phyloP scores from a whole-genome alignment of 1,139 yeast genomes.

The Hyphopichia khmerensis region DNA sequence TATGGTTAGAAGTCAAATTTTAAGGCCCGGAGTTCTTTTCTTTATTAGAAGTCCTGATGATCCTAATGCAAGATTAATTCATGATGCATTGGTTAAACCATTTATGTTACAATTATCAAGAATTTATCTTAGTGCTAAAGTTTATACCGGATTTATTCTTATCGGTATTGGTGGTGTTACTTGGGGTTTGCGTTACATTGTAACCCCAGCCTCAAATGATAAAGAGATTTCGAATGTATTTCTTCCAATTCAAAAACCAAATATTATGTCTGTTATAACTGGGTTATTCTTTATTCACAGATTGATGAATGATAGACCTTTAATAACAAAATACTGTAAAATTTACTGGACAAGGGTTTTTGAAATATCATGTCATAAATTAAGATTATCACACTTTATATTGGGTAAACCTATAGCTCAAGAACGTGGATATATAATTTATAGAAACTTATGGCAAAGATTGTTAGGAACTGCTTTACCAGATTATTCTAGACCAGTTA shows the following conservation, averaged over 20 bases:
- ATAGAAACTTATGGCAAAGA: constrained; percentile 50
- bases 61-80: constrained; percentile 84
- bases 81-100: constrained; percentile 82
- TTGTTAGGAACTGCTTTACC: constrained; percentile 40
- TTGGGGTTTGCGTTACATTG: constrained; percentile 47
- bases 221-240: constrained; percentile 16
- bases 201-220: constrained; percentile 13
- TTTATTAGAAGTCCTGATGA: constrained; percentile 95
- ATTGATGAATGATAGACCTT: constrained; percentile 7
- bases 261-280: constrained; percentile 6
- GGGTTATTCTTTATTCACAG: constrained; percentile 5
- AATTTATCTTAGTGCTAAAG: constrained; percentile 70
- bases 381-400: constrained; percentile 78
- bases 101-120: constrained; percentile 70
- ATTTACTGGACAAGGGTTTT: constrained; percentile 67
- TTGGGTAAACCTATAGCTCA: constrained; percentile 64
- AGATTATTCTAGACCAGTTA: constrained; percentile 59
- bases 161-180: constrained; percentile 73
- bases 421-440: constrained; percentile 72
- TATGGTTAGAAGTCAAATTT: constrained; percentile 68
- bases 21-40: constrained; percentile 86
- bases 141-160: constrained; percentile 71
- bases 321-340: constrained; percentile 37
- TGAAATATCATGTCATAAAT: constrained; percentile 50
- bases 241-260: constrained; percentile 22